A percentile compares a stretch with the other conserved stretches of the same genome.
These are phyloP conservation scores for Setaria viridis DNA, from an alignment of 202 grass and related monocot species.

Conservation along the genomic window DNA sequence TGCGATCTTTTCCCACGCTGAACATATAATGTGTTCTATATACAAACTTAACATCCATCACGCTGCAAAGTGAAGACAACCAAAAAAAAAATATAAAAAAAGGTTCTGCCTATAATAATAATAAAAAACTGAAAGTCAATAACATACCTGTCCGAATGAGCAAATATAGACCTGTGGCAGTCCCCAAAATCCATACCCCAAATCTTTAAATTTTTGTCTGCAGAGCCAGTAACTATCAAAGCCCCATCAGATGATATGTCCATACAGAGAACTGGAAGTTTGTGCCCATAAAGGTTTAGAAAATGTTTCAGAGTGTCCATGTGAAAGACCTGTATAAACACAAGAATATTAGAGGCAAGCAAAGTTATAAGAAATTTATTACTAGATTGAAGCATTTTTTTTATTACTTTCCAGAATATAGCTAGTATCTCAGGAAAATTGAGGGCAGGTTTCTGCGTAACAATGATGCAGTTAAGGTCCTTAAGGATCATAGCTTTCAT, in stretches of 20 bases:
- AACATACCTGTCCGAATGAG: conserved; percentile 80
- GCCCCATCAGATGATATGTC: conserved; percentile 92
- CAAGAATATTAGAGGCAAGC: conserved; percentile 38
- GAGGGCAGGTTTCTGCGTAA: neutral
- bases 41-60: conserved; percentile 99
- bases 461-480: neutral
- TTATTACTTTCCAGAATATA: conserved; percentile 23
- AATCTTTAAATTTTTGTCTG: conserved; percentile 97
- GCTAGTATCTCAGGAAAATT: neutral
- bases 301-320: conserved; percentile 84
- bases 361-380: conserved; percentile 31
- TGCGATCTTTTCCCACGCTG: conserved; percentile 92
- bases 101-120: neutral
- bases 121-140: neutral
- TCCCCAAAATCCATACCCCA: conserved; percentile 99
- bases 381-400: conserved; percentile 18
- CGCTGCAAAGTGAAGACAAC: conserved; percentile 58
- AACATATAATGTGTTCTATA: conserved; percentile 94
- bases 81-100: conserved; percentile 5
- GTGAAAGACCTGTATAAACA: conserved; percentile 75
- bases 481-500: neutral
- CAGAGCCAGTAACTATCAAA: conserved; percentile 91
- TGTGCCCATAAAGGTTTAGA: conserved; percentile 84
- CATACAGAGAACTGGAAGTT: conserved; percentile 94
- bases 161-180: conserved; percentile 91